These are phyloP conservation scores for Vickermania ingenoplastis DNA, from an alignment of 208 protist genomes.

Conservation along the genomic window DNA sequence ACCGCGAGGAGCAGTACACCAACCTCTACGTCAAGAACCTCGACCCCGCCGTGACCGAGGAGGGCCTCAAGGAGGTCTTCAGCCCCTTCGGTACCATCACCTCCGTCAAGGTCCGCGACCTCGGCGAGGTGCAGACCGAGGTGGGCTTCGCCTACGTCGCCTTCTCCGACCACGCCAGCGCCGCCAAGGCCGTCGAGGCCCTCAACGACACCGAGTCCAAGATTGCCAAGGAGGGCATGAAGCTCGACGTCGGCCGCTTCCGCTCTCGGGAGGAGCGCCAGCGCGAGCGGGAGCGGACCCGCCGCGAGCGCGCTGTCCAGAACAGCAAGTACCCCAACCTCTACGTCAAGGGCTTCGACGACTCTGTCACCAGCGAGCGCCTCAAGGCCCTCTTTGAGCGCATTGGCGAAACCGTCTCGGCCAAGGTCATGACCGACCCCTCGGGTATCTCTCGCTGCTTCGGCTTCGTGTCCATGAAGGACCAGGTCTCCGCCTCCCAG, in stretches of 20 bases:
- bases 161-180: conserved; percentile 89
- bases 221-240: conserved; percentile 73
- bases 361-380: conserved; percentile 92
- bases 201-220: conserved; percentile 75
- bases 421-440: conserved; percentile 95
- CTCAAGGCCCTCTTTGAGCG: conserved; percentile 93
- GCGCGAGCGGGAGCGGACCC: conserved; percentile 64
- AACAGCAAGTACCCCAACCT: conserved; percentile 95
- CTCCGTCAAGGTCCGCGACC: conserved; percentile 93
- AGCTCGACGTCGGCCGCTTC: conserved; percentile 93
- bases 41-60: conserved; percentile 90
- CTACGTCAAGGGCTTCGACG: conserved; percentile 99
- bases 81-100: conserved; percentile 93
- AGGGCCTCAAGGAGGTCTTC: conserved; percentile 92
- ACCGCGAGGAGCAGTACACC: conserved; percentile 93
- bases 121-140: conserved; percentile 68
- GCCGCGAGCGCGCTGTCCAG: conserved; percentile 88
- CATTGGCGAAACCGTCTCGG: conserved; percentile 95
- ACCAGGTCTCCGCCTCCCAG: conserved; percentile 90
- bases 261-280: conserved; percentile 95
- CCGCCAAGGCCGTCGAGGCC: conserved; percentile 83
- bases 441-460: conserved; percentile 90
- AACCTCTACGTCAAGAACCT: conserved; percentile 99
- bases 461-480: conserved; percentile 97
- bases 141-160: conserved; percentile 97